A percentile compares a stretch with the other conserved stretches of the same genome.
Conservation (phyloP, 108 stramenopile species). For the Conticribra weissflogii region DNA sequence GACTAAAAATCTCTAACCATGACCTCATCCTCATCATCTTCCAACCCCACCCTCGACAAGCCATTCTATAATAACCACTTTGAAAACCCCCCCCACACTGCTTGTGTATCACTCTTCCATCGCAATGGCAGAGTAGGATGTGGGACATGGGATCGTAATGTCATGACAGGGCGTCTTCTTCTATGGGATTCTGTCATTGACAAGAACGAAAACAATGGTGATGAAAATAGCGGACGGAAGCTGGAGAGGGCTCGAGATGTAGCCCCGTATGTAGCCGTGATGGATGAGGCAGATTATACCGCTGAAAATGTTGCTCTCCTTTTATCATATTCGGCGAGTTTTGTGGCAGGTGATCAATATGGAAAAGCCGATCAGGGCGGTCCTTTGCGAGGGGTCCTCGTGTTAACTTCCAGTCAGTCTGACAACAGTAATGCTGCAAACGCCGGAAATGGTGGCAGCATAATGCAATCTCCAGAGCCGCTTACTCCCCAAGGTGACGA, state of each 20-base stretch:
- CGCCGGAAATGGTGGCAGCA: background rate
- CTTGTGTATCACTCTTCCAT: constrained; percentile 76
- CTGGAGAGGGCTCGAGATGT: background rate
- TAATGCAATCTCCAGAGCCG: constrained; percentile 56
- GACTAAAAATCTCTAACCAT: background rate
- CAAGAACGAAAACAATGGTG: background rate
- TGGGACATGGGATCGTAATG: constrained; percentile 63
- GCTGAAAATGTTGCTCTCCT: constrained; percentile 47
- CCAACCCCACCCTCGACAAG: constrained; percentile 33
- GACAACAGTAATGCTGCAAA: constrained; percentile 16
- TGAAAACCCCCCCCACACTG: constrained; percentile 56
- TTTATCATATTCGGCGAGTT: constrained; percentile 25
- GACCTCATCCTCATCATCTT: background rate
- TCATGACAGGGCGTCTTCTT: constrained; percentile 61
- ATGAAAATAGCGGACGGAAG: constrained; percentile 4
- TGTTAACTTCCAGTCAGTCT: constrained; percentile 54
- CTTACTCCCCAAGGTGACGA: constrained; percentile 65
- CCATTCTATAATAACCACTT: constrained; percentile 70
- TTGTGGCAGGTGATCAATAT: constrained; percentile 24
- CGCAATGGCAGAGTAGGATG: constrained; percentile 81
- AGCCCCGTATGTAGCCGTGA: constrained; percentile 70
- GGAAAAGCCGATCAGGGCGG: constrained; percentile 44
- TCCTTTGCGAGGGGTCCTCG: constrained; percentile 73
- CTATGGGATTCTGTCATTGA: constrained; percentile 41
- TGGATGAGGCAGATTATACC: constrained; percentile 68